Base-by-base conservation (phyloP, 495 filamentous ascomycete species). In the Jackrogersella multiformis region DNA sequence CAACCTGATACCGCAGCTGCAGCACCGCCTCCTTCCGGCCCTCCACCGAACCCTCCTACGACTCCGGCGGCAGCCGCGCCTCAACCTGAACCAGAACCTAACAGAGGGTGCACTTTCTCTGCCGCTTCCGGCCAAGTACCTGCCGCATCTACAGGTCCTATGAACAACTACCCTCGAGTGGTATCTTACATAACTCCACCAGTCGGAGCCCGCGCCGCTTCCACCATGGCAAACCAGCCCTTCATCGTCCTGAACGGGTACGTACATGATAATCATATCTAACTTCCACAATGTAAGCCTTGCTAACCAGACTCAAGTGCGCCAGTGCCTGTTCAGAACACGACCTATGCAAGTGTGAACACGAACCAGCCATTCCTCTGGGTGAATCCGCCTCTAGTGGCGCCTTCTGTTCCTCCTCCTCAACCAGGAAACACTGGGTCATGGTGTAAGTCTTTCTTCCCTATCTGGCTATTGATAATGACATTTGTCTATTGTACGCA, bases 381-480 rank as follows among this genome's bases (percentile, higher is more conserved):
- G 67, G 26, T 66, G 9, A 70, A 70, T 39, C 61, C 67, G 15
- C 61, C 67, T 1, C 13, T 70, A 10, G 67, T 66, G 10, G 51
- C 56, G 20, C 67, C 67, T 0, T 64, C 67, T 0, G 32, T 58
- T 1, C 56, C 67, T 16, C 10, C 67, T 1, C 56, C 61, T 13
- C 28, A 1, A 13, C 61, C 53, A 1, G 51, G 51, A n/a, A 62
- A 56, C 35, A 57, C 56, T 13, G 56, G 67, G 9, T 62, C 61
- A 10, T 70, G 61, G 61, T 66, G 61, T 70, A 66, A 57, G 61
- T 58, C 9, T n/a, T 32, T 18, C 13, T 10, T 20, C n/a, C n/a
- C n/a, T n/a, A n/a, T 48, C 2, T 18, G n/a, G 2, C 20, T 21
- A 2, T 6, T 13, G 2, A 7, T 10, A 16, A 12, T 9, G 16